A percentile compares a stretch with the other conserved stretches of the same genome.
Evolutionary conservation across 2,329 filamentous ascomycete species (phyloP).

Genomic region (Aspergillus persii): DNA sequence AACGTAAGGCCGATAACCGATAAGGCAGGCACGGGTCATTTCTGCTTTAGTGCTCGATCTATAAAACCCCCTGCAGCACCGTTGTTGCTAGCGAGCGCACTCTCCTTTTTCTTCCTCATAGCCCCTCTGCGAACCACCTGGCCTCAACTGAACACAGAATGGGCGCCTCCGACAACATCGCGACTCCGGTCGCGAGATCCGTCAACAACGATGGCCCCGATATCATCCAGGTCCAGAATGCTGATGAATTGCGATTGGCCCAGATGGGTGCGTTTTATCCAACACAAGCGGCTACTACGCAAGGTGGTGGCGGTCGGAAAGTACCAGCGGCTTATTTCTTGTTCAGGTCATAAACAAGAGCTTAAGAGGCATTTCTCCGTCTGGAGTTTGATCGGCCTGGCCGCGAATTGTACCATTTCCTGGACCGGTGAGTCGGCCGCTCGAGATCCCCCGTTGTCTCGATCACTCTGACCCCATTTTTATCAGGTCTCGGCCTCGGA

Average conservation of each 20-base stretch:
- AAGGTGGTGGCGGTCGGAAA: not conserved
- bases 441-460: not conserved
- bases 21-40: not conserved
- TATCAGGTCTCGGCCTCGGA: constrained; percentile 39
- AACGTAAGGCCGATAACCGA: not conserved
- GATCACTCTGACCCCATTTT: not conserved
- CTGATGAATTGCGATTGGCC: constrained; percentile 44
- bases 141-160: constrained; percentile 3
- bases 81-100: not conserved
- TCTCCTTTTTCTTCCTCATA: not conserved
- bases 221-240: constrained; percentile 27
- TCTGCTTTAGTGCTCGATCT: not conserved
- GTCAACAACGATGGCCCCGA: constrained; percentile 2
- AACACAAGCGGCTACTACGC: not conserved
- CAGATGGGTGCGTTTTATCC: constrained; percentile 41
- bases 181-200: not conserved
- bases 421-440: constrained; percentile 41
- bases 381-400: constrained; percentile 49
- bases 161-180: constrained; percentile 9
- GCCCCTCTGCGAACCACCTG: not conserved
- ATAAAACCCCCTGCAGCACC: not conserved
- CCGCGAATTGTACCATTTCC: constrained; percentile 52
- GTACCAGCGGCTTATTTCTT: not conserved
- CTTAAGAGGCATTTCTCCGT: constrained; percentile 49
- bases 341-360: constrained; percentile 49